Conservation (phyloP, 805 yeast species). For the Zygoascus ofunaensis region DNA sequence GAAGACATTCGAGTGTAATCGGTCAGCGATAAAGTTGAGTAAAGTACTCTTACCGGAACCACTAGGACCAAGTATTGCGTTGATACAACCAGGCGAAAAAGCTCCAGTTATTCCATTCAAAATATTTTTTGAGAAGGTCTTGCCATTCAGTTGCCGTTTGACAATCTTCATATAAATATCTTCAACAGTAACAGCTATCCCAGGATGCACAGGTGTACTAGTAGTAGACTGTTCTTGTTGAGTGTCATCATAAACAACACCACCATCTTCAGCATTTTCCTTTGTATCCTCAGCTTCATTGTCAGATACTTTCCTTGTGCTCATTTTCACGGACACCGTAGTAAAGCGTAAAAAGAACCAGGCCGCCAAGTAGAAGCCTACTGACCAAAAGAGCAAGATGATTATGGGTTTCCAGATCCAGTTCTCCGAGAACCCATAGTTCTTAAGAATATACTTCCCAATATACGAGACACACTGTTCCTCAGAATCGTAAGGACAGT, state of each 20-base stretch:
- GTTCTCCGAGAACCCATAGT: slow-evolving; percentile 50
- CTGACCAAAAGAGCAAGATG: slow-evolving; percentile 47
- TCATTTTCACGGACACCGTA: slow-evolving; percentile 43
- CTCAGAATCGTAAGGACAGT: slow-evolving; percentile 36
- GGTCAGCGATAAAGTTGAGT: slow-evolving; percentile 52
- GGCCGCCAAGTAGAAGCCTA: slow-evolving; percentile 45
- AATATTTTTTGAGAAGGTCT: slow-evolving; percentile 28
- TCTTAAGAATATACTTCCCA: slow-evolving; percentile 45
- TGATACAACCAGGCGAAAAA: slow-evolving; percentile 48
- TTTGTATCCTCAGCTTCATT: slow-evolving; percentile 15
- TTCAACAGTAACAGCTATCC: slow-evolving; percentile 20
- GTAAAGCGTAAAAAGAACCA: slow-evolving; percentile 39
- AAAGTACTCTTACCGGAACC: slow-evolving; percentile 72
- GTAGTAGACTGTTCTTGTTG: not conserved
- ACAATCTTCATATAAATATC: slow-evolving; percentile 19
- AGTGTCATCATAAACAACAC: not conserved
- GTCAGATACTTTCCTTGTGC: slow-evolving; percentile 28
- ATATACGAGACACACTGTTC: slow-evolving; percentile 41
- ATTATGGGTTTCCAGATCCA: slow-evolving; percentile 64
- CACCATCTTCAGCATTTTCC: slow-evolving; percentile 1
- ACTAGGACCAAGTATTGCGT: slow-evolving; percentile 74
- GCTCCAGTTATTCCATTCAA: slow-evolving; percentile 41
- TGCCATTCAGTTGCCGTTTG: slow-evolving; percentile 9
- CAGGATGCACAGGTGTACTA: not conserved
- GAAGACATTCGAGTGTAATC: slow-evolving; percentile 36